Base-by-base conservation (phyloP, 129 eudicot genomes). In the Tagetes patula region DNA sequence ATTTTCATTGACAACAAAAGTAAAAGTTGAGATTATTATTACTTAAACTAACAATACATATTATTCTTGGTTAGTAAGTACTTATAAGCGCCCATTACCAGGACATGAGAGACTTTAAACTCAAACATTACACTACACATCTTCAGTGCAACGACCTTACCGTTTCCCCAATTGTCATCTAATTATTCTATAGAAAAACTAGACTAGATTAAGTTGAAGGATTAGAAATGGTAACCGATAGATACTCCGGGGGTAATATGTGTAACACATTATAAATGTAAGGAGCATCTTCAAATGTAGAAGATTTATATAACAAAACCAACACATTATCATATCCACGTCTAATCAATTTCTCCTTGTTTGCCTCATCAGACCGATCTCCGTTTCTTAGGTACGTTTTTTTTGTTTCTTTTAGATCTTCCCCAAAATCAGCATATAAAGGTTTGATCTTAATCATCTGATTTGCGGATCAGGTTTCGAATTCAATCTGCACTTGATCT, bases 311-410 rank as follows among this genome's bases (percentile, higher is more conserved):
- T 9, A 46, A 46, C 13, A 8, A 46, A 46, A 46, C 52, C n/a
- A 46, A 46, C 11, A 9, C 10, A 12, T 46, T 2, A 12, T 46
- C 0, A 46, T 10, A 0, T 8, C 8, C 52, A 46, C 52, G 52
- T 46, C 68, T 60, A 8, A 58, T 76, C 75, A 67, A 33, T 56
- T 37, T 10, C 59, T 69, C 69, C 63, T 77, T 10, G 62, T 46
- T 46, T 9, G 52, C 52, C 52, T 46, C 65, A 66, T 76, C 80
- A 67, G 48, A 56, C 59, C 69, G 81, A 70, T 69, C 75, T 68
- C 81, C 75, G 75, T 68, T 77, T 77, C 69, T 68, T 47, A 58
- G 81, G 81, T 77, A 77, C 70, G 63, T 46, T 38, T 77, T 37
- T 69, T 63, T 45, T 43, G 62, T 69, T 39, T 30, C 7, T 34